Base-by-base conservation (phyloP, 2,329 filamentous ascomycete genomes). In the Tolypocladium inflatum region DNA sequence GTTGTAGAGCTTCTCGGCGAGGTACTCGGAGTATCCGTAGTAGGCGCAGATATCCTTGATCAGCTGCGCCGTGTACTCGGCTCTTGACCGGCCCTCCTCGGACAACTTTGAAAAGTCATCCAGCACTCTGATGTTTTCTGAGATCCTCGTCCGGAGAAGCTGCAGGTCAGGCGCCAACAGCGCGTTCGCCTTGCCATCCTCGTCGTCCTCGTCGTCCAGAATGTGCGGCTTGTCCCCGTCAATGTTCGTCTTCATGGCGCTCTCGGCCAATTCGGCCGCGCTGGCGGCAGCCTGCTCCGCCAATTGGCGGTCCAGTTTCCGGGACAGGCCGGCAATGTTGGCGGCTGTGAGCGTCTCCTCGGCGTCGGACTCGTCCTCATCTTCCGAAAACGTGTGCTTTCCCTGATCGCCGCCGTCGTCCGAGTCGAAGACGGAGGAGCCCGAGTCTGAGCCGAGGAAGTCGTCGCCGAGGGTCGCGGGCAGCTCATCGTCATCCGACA, bases 1-100 rank as follows among this genome's bases (percentile, higher is more conserved):
- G 68, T 88, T 87, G 77, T 92, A 91, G 19, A 99, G 85, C 80
- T 97, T 99, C 74, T 96, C 90, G 5, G 92, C 94, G n/a, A 99
- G 82, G 75, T 88, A 97, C 42, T 88, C 85, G 4, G 90, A 95
- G 78, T 99, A 99, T 60, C 93, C 92, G 71, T 99, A 99, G 80
- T 99, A 99, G 58, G 88, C 85, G 76, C 91, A 97, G 59, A 97
- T 89, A 68, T 99, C 94, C 74, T 91, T 89, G 61, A 97, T 75
- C 57, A 99, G 80, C 72, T 95, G 89, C 26, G 85, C 79, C 17
- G 89, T 91, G 73, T 99, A 97, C 70, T 97, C 94, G 55, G 88
- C 84, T 66, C 94, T 84, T 58, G 90, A 95, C 64, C 90, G 85
- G 37, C 87, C 88, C 43, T 88, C 83, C 71, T 96, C 89, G 30